phyloP scores from a whole-genome alignment of 352 stramenopile species.

The Phytophthora ramorum region DNA sequence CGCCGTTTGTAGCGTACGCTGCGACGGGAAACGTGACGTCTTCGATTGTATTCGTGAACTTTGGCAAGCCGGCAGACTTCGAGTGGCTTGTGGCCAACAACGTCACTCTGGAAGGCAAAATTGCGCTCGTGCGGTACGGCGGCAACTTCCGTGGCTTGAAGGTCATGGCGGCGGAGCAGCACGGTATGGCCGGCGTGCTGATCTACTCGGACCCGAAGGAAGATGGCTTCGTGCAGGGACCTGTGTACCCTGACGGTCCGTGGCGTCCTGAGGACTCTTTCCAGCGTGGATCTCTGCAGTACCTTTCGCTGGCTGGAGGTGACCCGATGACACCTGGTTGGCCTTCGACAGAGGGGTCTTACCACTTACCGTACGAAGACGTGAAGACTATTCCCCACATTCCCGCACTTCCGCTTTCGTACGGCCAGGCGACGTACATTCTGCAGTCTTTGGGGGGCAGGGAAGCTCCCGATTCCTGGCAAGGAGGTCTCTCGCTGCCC shows the following conservation, averaged over 20 bases:
- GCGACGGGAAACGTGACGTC: slow-evolving; percentile 43
- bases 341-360: slow-evolving; percentile 39
- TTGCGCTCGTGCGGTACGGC: slow-evolving; percentile 75
- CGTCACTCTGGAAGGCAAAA: slow-evolving; percentile 60
- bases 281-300: slow-evolving; percentile 76
- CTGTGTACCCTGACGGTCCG: slow-evolving; percentile 66
- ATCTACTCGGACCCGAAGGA: slow-evolving; percentile 83
- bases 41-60: slow-evolving; percentile 63
- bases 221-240: slow-evolving; percentile 62
- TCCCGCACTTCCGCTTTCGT: slow-evolving; percentile 36
- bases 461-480: slow-evolving; percentile 49
- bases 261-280: slow-evolving; percentile 63
- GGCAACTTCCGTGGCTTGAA: slow-evolving; percentile 57
- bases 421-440: slow-evolving; percentile 71
- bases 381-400: slow-evolving; percentile 61
- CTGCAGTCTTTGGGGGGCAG: slow-evolving; percentile 59
- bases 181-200: slow-evolving; percentile 56
- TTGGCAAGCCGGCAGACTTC: slow-evolving; percentile 57
- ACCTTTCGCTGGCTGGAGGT: slow-evolving; percentile 62
- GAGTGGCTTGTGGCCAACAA: slow-evolving; percentile 53
- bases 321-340: slow-evolving; percentile 56
- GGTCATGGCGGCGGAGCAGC: slow-evolving; percentile 68
- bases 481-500: slow-evolving; percentile 55
- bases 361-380: slow-evolving; percentile 41
- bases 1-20: slow-evolving; percentile 54